Evolutionary conservation across 2,329 filamentous ascomycete genomes (phyloP).

Genomic region (Apiospora saccharicola): DNA sequence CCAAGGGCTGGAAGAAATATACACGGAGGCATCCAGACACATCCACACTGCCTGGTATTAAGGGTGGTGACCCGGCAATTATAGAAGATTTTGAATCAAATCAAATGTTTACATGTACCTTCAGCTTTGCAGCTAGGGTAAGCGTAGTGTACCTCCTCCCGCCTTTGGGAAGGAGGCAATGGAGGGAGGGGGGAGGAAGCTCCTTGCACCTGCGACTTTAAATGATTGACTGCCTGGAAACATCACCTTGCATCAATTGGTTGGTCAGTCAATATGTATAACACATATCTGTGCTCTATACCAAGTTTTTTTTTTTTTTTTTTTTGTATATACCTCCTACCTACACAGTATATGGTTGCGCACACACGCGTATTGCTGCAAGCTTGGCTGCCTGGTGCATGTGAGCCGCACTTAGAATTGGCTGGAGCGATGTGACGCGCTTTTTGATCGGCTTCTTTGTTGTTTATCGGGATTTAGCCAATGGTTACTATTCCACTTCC

Average conservation of each 20-base stretch:
- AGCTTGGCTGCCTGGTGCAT: neutral
- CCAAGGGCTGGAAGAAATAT: neutral
- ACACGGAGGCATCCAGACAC: neutral
- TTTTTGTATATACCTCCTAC: neutral
- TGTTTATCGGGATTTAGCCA: neutral
- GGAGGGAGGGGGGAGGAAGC: neutral
- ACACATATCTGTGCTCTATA: neutral
- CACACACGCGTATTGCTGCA: neutral
- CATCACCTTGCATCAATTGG: neutral
- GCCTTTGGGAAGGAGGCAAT: neutral
- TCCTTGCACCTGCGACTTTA: neutral
- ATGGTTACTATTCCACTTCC: neutral
- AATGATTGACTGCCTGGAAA: neutral
- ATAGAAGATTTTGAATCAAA: neutral
- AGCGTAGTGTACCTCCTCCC: no score
- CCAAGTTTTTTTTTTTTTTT: neutral
- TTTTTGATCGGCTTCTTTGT: neutral
- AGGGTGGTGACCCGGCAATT: slow-evolving; percentile 13
- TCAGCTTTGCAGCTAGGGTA: no score
- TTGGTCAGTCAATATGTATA: no score
- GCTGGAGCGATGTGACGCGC: neutral
- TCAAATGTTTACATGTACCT: neutral
- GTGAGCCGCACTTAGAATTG: neutral
- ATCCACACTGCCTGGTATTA: neutral
- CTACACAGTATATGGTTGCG: neutral